Evolutionary conservation across 441 rosid genomes (phyloP).

Genomic region (Erodium trifolium): DNA sequence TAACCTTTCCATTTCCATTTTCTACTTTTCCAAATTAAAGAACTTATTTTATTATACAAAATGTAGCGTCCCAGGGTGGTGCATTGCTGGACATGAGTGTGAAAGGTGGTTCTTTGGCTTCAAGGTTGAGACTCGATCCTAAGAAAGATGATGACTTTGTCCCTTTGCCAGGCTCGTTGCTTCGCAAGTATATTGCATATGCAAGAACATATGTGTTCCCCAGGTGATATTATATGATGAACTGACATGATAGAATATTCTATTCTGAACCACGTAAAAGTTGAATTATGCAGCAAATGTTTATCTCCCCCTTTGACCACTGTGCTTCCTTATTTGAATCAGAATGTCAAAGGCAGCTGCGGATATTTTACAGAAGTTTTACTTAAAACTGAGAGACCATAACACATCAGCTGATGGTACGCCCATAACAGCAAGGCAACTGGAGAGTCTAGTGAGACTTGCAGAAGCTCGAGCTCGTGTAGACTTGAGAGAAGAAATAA

Average conservation of each 20-base stretch:
- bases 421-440: conserved; percentile 95
- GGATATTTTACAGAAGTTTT: conserved; percentile 80
- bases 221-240: conserved; percentile 40
- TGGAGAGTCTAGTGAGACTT: conserved; percentile 90
- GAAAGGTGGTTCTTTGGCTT: conserved; percentile 56
- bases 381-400: conserved; percentile 77
- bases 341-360: conserved; percentile 96
- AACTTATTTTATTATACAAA: conserved; percentile 17
- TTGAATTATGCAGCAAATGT: not conserved
- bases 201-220: conserved; percentile 79
- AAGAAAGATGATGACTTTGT: conserved; percentile 57
- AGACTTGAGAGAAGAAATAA: conserved; percentile 88
- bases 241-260: not conserved
- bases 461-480: conserved; percentile 95
- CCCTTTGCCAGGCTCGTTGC: conserved; percentile 78
- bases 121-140: conserved; percentile 72
- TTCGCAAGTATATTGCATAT: conserved; percentile 87
- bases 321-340: conserved; percentile 20
- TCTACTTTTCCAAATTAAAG: not conserved
- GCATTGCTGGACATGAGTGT: conserved; percentile 35
- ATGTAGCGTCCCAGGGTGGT: conserved; percentile 37
- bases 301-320: too few relatives aligned
- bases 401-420: conserved; percentile 88
- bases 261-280: not conserved
- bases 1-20: not conserved